phyloP scores from a whole-genome alignment of 495 filamentous ascomycete genomes.

The Xylaria flabelliformis region DNA sequence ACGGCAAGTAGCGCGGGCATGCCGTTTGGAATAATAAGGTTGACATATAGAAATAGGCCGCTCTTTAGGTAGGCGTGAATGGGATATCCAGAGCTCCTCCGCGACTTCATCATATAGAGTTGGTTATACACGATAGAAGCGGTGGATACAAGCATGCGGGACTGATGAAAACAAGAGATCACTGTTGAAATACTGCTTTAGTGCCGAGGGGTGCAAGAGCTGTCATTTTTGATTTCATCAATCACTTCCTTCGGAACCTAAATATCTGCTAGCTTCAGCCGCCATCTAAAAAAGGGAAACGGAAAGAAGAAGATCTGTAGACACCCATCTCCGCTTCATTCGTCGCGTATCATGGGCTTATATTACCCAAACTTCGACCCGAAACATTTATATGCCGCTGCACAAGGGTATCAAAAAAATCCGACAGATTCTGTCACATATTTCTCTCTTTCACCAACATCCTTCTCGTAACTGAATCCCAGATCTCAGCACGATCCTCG shows the following conservation, averaged over 20 bases:
- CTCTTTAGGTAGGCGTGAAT: not conserved
- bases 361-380: no score
- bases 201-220: no score
- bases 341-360: no score
- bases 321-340: no score
- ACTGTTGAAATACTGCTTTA: no score
- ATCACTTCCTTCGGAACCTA: not conserved
- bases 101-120: not conserved
- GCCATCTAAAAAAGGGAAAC: not conserved
- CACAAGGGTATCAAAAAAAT: no score
- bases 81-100: not conserved
- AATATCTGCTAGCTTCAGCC: not conserved
- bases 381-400: no score
- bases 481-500: not conserved
- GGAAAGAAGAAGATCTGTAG: not conserved
- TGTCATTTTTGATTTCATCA: no score
- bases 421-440: no score
- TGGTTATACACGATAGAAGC: not conserved
- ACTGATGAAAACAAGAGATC: not conserved
- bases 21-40: not conserved
- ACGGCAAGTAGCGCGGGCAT: not conserved
- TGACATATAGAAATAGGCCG: not conserved
- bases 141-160: not conserved
- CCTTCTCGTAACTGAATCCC: no score
- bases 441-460: no score